Evolutionary conservation across 352 stramenopile genomes (phyloP), one percentile per base, ranked within the genome.

Genomic region (Pythium plurisporium): DNA sequence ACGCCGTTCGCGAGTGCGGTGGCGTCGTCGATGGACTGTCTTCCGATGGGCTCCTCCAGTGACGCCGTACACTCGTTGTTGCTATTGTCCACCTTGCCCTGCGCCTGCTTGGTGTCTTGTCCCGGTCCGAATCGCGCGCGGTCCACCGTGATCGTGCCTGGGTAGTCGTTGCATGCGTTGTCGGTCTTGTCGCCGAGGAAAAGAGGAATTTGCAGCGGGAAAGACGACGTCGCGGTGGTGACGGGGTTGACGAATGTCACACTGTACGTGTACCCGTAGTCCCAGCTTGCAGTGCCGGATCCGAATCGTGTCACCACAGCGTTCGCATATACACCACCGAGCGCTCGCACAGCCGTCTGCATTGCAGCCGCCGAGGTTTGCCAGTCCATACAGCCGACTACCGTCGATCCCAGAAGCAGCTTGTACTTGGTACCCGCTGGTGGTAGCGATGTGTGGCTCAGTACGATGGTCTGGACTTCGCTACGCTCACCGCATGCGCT

Each of bases 231-330:
- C 2, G 66, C 12, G 0, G 69, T 49, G 3, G 71, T 69, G 54
- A 90, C 70, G 0, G 74, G 22, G 26, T 78, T 69, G 14, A 73
- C 62, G 33, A 92, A 91, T 19, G 48, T 67, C 2, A 90, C 52
- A 0, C 42, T 69, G 67, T 90, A 92, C 30, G 73, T 80, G 65
- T 82, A 75, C 14, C 84, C 84, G 55, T 65, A 92, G 59, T 94
- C 79, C 73, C 84, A 94, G 2, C 59, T 55, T 0, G 74, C 67
- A 12, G 70, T 69, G 59, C 79, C 76, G 41, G 86, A 70, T n/a
- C 82, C 82, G 34, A 73, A 73, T 0, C 45, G 51, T 1, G 64
- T 42, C 17, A 90, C 77, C 0, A 43, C 58, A 1, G 60, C 64
- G 4, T 54, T 57, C 0, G 65, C 55, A 29, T 79, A 86, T 9